Conservation (phyloP, 228 moss, liverwort and hornwort genomes). For the Sphagnum fallax region DNA sequence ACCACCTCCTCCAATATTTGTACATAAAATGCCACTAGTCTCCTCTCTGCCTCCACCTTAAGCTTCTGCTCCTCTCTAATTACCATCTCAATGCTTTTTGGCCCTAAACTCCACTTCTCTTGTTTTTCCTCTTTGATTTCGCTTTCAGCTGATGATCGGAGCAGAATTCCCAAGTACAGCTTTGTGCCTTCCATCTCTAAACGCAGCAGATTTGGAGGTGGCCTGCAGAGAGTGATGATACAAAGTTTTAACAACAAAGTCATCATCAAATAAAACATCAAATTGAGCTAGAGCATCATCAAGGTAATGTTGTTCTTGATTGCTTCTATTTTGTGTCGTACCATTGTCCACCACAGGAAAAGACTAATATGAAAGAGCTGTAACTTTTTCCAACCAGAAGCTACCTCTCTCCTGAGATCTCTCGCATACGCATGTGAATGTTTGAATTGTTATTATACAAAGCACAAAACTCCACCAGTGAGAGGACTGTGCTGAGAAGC, state of each 20-base stretch:
- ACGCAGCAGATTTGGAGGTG: conserved; percentile 89
- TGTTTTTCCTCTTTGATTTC: conserved; percentile 11
- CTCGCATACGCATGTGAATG: conserved; percentile 77
- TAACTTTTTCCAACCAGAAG: background rate
- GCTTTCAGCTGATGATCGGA: conserved; percentile 35
- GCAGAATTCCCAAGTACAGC: conserved; percentile 77
- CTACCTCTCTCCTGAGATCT: conserved; percentile 85
- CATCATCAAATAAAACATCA: too few species aligned
- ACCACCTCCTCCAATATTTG: conserved; percentile 92
- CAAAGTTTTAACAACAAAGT: background rate
- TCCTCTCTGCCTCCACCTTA: conserved; percentile 80
- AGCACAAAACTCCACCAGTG: conserved; percentile 91
- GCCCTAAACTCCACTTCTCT: conserved; percentile 5
- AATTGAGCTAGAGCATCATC: too few species aligned
- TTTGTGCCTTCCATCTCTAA: conserved; percentile 91
- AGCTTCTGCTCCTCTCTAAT: conserved; percentile 54
- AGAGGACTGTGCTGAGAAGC: conserved; percentile 88
- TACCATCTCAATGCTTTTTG: conserved; percentile 17
- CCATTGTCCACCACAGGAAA: background rate
- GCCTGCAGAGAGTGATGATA: conserved; percentile 30
- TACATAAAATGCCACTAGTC: conserved; percentile 81
- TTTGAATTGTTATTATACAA: conserved; percentile 78
- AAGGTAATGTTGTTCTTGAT: too few species aligned
- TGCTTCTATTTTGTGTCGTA: too few species aligned
- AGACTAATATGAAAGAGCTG: background rate